Evolutionary conservation across 495 filamentous ascomycete species (phyloP), one percentile per base, ranked within the genome.

Genomic region (Lindgomyces ingoldianus): DNA sequence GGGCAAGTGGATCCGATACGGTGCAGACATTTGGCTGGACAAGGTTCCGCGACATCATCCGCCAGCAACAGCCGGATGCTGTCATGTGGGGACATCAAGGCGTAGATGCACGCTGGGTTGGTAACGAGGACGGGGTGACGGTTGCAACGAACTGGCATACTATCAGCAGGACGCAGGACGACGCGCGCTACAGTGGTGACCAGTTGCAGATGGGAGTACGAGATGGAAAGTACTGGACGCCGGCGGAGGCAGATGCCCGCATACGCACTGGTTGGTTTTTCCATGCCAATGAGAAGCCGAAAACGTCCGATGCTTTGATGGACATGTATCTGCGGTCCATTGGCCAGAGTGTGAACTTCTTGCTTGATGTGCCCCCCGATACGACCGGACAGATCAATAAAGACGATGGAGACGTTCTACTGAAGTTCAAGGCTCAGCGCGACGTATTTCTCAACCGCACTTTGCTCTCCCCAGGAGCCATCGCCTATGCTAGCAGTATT

Each of bases 71-170:
- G 30, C 52, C 52, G 3, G 30, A n/a, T 19, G 52, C 52, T 10
- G 29, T 55, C 4, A 55, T 55, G 27, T 41, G 52, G 52, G 52
- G 52, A 14, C 26, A 55, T 24, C 25, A 55, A 18, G 27, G 26
- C n/a, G 26, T 39, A n/a, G 52, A 55, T 22, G 52, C 29, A 12
- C 52, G 52, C 26, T 55, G 29, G 26, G 29, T 41, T 14, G 52
- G 52, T 18, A 55, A 55, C 30, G 26, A 36, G 52, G 14, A 55
- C 30, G 52, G 52, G 25, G 11, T 41, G 3, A 22, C 52, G 26
- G 4, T 22, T 11, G 16, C 52, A 3, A 55, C 52, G 11, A 55
- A 36, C 30, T 55, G 52, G 52, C 52, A 55, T 24, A 55, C 52
- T 14, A 55, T 55, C 26, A n/a, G 4, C n/a, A 24, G 25, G 8